Base-by-base conservation (phyloP, 441 rosid genomes). In the Corymbia calophylla region DNA sequence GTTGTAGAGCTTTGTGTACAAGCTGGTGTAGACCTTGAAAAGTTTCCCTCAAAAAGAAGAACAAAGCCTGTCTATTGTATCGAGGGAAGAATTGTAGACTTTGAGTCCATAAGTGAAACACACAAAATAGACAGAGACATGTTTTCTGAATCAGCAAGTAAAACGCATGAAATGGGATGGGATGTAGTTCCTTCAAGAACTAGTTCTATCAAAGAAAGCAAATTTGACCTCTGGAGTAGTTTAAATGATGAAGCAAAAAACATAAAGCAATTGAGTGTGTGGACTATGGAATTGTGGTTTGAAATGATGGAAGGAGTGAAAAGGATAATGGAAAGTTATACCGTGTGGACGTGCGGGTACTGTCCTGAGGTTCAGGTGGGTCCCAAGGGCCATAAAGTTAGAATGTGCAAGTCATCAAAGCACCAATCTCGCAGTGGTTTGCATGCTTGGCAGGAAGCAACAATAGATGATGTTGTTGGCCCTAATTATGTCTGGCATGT, bases 401-500 rank as follows among this genome's bases (percentile, higher is more conserved):
- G 95, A 92, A 94, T 94, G 95, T 96, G 99, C 94, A 95, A 92
- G 93, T 96, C 97, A 23, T 94, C 96, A 1, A 95, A 95, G 90
- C 99, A 96, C 92, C 98, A 95, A 93, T 90, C 95, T 90, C 95
- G 98, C 48, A 93, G 95, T 35, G 98, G 99, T 89, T 92, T 95
- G 93, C 98, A 96, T 86, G 97, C 97, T 0, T 97, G 99, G 99
- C 99, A 96, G 92, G 99, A 97, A 91, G 99, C 99, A 3, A 95
- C 94, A 2, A 68, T 95, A 12, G 94, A 96, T 85, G 99, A 97
- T 91, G 91, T 97, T 60, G 92, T 97, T 12, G 93, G 96, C 90
- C 96, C 95, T 44, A 97, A 95, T 93, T 96, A 93, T 89, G 99
- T 95, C 23, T 97, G 97, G 99, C 97, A 95, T 93, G 97, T 96